Percentiles rank a stretch among this genome's conserved stretches.
These are phyloP conservation scores for Daldinia bambusicola DNA, from an alignment of 495 filamentous ascomycete species.

Conservation along the genomic window DNA sequence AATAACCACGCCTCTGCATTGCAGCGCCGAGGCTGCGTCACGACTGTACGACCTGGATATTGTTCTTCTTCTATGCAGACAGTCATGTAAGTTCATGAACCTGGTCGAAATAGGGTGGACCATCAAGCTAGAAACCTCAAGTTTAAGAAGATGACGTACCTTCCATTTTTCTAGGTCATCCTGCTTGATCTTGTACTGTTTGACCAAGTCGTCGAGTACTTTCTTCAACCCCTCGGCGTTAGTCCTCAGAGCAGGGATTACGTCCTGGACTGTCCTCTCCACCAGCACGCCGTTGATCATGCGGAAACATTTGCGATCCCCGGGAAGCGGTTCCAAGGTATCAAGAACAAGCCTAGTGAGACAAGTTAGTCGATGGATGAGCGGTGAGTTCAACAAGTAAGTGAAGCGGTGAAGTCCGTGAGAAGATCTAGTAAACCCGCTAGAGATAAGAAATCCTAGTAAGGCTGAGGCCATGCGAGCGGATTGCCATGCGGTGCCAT, in stretches of 20 bases:
- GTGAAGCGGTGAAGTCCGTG: slow-evolving; percentile 46
- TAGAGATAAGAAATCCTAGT: slow-evolving; percentile 32
- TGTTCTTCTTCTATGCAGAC: slow-evolving; percentile 89
- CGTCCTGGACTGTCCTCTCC: slow-evolving; percentile 91
- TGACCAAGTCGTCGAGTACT: slow-evolving; percentile 93
- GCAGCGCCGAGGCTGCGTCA: slow-evolving; percentile 39
- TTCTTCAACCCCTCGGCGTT: slow-evolving; percentile 95
- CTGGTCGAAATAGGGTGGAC: slow-evolving; percentile 24
- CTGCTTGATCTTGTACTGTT: slow-evolving; percentile 96
- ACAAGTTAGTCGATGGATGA: slow-evolving; percentile 46
- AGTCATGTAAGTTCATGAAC: slow-evolving; percentile 38
- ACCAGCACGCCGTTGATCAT: slow-evolving; percentile 98
- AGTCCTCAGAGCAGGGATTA: slow-evolving; percentile 89
- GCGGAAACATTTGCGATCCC: slow-evolving; percentile 95
- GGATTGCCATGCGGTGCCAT: slow-evolving; percentile 11
- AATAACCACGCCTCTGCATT: slow-evolving; percentile 26
- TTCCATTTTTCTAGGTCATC: slow-evolving; percentile 98
- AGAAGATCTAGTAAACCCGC: slow-evolving; percentile 38
- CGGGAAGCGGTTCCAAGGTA: slow-evolving; percentile 82
- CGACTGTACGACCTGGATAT: slow-evolving; percentile 93
- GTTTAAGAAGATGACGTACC: slow-evolving; percentile 63
- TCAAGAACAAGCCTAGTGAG: slow-evolving; percentile 87
- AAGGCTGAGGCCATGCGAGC: slow-evolving; percentile 35
- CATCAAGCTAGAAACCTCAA: slow-evolving; percentile 25
- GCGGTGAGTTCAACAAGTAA: slow-evolving; percentile 51